Evolutionary conservation across 805 yeast genomes (phyloP), one percentile per base, ranked within the genome.

Genomic region (Teunomyces barrocoloradensis): DNA sequence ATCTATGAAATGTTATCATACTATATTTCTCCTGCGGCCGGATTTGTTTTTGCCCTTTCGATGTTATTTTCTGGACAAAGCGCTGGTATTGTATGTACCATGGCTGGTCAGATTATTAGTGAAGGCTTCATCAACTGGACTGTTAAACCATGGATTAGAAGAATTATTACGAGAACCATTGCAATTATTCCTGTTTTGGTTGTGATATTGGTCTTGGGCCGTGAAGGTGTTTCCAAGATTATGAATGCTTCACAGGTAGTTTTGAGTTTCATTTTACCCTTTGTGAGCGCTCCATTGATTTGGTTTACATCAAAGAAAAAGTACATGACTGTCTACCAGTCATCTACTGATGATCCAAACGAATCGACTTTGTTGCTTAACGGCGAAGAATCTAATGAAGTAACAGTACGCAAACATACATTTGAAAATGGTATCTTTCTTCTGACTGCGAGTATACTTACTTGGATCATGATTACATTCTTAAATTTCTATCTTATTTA

Each of bases 91-190:
- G 78, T 73, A 10, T 73, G 78, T 54, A 73, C 78, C 3, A 73
- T 73, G 78, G 74, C 78, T 1, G 78, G 78, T 10, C 78, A 73
- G 53, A 73, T 73, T 46, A 64, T 73, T 12, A 65, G 73, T 33
- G 78, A 73, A 51, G 78, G 78, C 0, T 73, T 73, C 52, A 70
- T 73, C 42, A 70, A 71, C 51, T 73, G 78, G 78, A 54, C 74
- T 1, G 52, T 73, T 40, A 55, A 58, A 45, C 77, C 78, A 1
- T 73, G 78, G 78, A 55, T 69, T 6, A 65, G 78, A 47, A 58
- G 78, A 42, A 59, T 73, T 11, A 53, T 71, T 13, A 73, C 78
- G 3, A 59, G 78, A 49, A 59, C 66, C 1, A 51, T 73, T 45
- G 78, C 78, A 15, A 70, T 73, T 30, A 54, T 71, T 3, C 78